phyloP scores from a whole-genome alignment of 495 filamentous ascomycete species.

The Collariella sp. region DNA sequence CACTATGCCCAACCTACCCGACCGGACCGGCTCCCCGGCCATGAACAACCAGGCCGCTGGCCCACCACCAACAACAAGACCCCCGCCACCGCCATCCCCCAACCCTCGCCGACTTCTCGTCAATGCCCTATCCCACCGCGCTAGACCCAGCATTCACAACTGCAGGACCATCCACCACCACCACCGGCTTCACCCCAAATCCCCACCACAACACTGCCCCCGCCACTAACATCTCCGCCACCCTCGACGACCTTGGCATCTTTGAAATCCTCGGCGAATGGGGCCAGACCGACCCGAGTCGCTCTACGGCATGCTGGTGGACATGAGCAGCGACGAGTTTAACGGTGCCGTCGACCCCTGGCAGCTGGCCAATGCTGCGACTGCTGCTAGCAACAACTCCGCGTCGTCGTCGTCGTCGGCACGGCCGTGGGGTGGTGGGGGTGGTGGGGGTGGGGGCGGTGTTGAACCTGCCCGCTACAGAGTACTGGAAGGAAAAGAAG shows the following conservation, averaged over 20 bases:
- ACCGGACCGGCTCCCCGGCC: conserved; percentile 4
- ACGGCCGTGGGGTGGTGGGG: too few relatives aligned
- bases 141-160: too few relatives aligned
- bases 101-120: not conserved
- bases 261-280: conserved; percentile 2
- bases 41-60: not conserved
- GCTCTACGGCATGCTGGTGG: conserved; percentile 4
- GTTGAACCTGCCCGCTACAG: too few relatives aligned
- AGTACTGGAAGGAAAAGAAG: too few relatives aligned
- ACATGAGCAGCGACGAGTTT: not conserved
- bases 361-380: too few relatives aligned
- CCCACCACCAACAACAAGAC: not conserved
- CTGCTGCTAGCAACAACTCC: too few relatives aligned
- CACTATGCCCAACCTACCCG: not conserved
- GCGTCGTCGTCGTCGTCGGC: too few relatives aligned
- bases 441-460: too few relatives aligned
- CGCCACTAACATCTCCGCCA: not conserved
- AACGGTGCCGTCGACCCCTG: not conserved
- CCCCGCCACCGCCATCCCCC: not conserved
- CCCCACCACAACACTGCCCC: not conserved
- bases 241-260: not conserved
- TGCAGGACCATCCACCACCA: not conserved
- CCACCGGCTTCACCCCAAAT: not conserved
- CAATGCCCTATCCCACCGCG: not conserved
- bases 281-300: not conserved